Evolutionary conservation across 371 early-diverging fungal genomes (phyloP).

Genomic region (Mucor plumbeus): DNA sequence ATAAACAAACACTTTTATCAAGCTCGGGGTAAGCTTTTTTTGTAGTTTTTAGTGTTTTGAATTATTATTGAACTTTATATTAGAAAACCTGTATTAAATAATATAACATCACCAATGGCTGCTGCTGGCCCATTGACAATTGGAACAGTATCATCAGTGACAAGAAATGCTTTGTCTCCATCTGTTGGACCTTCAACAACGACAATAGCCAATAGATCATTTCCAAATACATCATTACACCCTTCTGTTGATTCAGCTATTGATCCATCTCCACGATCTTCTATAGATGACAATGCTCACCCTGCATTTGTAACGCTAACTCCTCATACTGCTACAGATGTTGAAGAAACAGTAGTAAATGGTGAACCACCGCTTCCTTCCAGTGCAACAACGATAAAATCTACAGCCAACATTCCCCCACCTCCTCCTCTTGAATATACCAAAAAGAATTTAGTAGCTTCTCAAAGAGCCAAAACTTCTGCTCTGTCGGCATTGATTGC

Average conservation of each 20-base stretch:
- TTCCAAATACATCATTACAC: slow-evolving; percentile 37
- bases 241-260: slow-evolving; percentile 53
- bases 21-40: slow-evolving; percentile 9
- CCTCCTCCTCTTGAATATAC: slow-evolving; percentile 23
- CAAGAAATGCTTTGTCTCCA: background rate
- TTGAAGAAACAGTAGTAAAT: background rate
- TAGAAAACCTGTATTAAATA: background rate
- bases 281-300: slow-evolving; percentile 22
- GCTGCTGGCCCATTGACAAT: background rate
- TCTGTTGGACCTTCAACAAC: slow-evolving; percentile 21
- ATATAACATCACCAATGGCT: background rate
- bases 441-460: slow-evolving; percentile 9
- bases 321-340: background rate
- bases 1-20: slow-evolving; percentile 1
- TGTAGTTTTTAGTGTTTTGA: background rate
- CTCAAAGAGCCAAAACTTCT: slow-evolving; percentile 34
- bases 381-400: background rate
- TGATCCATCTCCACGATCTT: slow-evolving; percentile 50
- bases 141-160: background rate
- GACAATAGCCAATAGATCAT: slow-evolving; percentile 26
- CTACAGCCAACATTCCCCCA: background rate
- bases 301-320: background rate
- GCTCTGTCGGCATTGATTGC: slow-evolving; percentile 69
- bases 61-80: background rate
- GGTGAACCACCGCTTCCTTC: background rate